A percentile compares a stretch with the other conserved stretches of the same genome.
These are phyloP conservation scores for Sporothrix euskadiensis DNA, from an alignment of 2,329 filamentous ascomycete genomes.

Conservation along the genomic window DNA sequence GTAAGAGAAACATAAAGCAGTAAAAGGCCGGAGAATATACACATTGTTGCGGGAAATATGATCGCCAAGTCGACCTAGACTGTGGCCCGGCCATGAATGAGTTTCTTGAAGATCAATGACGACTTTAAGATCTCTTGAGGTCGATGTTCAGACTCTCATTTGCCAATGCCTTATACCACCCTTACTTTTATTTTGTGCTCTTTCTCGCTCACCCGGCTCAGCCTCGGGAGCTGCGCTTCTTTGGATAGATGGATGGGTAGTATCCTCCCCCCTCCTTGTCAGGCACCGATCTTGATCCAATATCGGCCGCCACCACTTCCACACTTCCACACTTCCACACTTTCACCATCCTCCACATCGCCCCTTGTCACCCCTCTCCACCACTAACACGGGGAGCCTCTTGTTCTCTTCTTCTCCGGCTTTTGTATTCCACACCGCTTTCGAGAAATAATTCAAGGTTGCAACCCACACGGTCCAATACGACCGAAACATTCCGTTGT, in stretches of 20 bases:
- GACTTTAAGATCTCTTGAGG: background rate
- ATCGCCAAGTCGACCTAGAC: background rate
- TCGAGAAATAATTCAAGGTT: background rate
- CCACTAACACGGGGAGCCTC: background rate
- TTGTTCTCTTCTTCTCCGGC: background rate
- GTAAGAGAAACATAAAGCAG: background rate
- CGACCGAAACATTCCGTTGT: background rate
- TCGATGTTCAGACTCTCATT: background rate
- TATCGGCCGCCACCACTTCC: slow-evolving; percentile 1
- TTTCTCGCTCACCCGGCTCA: background rate
- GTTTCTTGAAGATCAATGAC: background rate
- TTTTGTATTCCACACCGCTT: slow-evolving; percentile 3
- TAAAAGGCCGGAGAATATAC: background rate
- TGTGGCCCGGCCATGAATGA: background rate
- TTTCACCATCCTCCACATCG: too few species aligned
- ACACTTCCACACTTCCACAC: background rate
- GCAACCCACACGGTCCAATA: background rate
- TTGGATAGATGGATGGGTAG: background rate
- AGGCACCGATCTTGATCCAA: background rate
- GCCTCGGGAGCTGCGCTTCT: background rate
- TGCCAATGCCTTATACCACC: background rate
- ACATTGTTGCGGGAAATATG: background rate
- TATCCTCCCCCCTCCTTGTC: background rate
- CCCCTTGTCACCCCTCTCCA: background rate
- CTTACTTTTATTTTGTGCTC: background rate